A percentile compares a stretch with the other conserved stretches of the same genome.
phyloP scores from a whole-genome alignment of 2,329 filamentous ascomycete genomes.

The Plectosphaerella sp. region DNA sequence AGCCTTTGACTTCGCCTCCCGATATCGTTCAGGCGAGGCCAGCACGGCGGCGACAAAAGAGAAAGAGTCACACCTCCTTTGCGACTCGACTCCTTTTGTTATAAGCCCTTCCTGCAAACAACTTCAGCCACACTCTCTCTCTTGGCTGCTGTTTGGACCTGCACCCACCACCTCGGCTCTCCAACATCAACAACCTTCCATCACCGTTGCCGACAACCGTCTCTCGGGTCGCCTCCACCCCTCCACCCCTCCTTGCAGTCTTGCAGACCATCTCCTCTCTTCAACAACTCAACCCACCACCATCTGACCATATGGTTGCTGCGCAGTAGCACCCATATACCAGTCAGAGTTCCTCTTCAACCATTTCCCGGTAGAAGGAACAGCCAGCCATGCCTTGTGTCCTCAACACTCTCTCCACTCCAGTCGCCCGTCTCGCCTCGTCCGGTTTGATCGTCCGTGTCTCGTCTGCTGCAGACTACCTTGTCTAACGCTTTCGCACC shows the following conservation, averaged over 20 bases:
- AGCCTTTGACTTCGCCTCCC: conserved; percentile 11
- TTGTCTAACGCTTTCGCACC: conserved; percentile 38
- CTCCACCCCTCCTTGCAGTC: neutral
- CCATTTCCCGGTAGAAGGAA: conserved; percentile 22
- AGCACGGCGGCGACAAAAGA: conserved; percentile 8
- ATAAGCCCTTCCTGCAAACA: conserved; percentile 9
- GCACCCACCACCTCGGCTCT: conserved; percentile 4
- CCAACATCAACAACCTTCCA: conserved; percentile 1
- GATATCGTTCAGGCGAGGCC: conserved; percentile 10
- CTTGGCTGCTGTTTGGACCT: neutral
- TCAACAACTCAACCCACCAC: conserved; percentile 5
- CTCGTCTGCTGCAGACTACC: conserved; percentile 37
- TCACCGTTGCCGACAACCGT: neutral
- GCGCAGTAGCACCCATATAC: conserved; percentile 22
- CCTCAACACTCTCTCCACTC: conserved; percentile 39
- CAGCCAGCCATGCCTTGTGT: conserved; percentile 54
- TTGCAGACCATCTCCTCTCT: neutral
- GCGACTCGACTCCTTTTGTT: conserved; percentile 9
- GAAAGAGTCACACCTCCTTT: conserved; percentile 13
- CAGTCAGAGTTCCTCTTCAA: conserved; percentile 18
- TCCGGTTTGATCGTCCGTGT: conserved; percentile 55
- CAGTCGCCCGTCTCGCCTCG: conserved; percentile 61
- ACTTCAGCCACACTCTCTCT: conserved; percentile 8
- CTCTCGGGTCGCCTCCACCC: neutral
- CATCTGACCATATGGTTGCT: conserved; percentile 21